phyloP scores from a whole-genome alignment of 352 stramenopile genomes.

The Phytophthora cactorum region DNA sequence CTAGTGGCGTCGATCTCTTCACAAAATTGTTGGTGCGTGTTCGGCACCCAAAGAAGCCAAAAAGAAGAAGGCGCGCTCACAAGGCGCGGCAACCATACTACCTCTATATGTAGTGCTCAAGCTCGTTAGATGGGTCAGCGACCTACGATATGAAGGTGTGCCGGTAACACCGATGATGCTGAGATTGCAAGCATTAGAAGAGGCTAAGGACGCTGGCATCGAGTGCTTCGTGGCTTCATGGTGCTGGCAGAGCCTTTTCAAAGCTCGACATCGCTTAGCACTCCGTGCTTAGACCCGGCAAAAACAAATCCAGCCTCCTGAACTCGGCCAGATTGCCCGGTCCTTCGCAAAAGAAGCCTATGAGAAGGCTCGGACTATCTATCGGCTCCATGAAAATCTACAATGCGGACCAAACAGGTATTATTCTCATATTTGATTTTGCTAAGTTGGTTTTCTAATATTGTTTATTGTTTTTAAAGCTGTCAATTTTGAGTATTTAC shows the following conservation, averaged over 20 bases:
- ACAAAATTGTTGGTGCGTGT: too few species aligned
- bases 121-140: neutral
- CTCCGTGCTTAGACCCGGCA: neutral
- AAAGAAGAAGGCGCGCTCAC: neutral
- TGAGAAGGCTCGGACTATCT: neutral
- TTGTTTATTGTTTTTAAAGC: neutral
- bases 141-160: neutral
- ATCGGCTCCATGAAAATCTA: slow-evolving; percentile 3
- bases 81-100: neutral
- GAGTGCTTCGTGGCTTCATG: slow-evolving; percentile 1
- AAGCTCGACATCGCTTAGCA: slow-evolving; percentile 3
- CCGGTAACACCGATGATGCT: slow-evolving; percentile 6
- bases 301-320: neutral
- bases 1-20: too few species aligned
- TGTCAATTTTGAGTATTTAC: slow-evolving; percentile 9
- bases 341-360: neutral
- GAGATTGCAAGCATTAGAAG: neutral
- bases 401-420: slow-evolving; percentile 11
- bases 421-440: neutral
- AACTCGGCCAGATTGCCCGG: neutral
- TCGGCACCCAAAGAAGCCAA: neutral
- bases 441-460: neutral
- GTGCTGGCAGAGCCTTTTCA: slow-evolving; percentile 1
- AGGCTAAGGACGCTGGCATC: neutral
- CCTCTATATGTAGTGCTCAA: neutral